Base-by-base conservation (phyloP, 805 yeast species). In the Metschnikowia reukaufii region DNA sequence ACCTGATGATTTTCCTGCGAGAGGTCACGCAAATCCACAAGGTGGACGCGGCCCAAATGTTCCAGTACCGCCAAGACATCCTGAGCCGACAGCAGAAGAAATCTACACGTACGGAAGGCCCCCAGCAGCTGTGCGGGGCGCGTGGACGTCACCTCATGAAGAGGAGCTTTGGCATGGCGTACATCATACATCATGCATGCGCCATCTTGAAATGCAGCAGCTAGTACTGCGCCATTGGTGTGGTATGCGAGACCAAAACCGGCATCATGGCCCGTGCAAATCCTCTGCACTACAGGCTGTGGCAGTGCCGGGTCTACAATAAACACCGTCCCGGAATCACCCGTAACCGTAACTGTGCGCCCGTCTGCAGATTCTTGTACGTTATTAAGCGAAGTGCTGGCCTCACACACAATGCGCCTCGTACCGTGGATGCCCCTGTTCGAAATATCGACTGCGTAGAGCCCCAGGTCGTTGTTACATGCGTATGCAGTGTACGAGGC, bases 171-270 rank as follows among this genome's bases (percentile, higher is more conserved):
- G 44, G 81, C 62, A 50, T 83, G 83, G 52, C 98, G 71, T 6
- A 86, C 62, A 64, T 91, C 98, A 62, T 83, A 91, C 7, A 91
- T 67, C 51, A 83, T 72, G 49, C 92, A 83, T 17, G 80, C 69
- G 6, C 98, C 98, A 60, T 87, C 90, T 65, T 91, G 96, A 63
- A 89, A 89, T 19, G 90, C 83, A 0, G 87, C 82, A 1, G 94
- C 83, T 61, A 91, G 86, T 51, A 82, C 75, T 43, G 74, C 56
- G 17, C 92, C 96, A 37, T 88, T 83, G n/a, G 84, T 78, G 49
- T 84, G 83, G 68, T 84, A 90, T 23, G 86, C 79, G 0, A 88
- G 82, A 4, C 96, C 90, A 60, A 90, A 88, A 2, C 96, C 97
- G 38, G 85, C 79, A 55, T 87, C 96, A 47, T 85, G 82, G 2